A percentile compares a stretch with the other conserved stretches of the same genome.
These are phyloP conservation scores for Brassica balearica DNA, from an alignment of 441 rosid species.

Conservation along the genomic window DNA sequence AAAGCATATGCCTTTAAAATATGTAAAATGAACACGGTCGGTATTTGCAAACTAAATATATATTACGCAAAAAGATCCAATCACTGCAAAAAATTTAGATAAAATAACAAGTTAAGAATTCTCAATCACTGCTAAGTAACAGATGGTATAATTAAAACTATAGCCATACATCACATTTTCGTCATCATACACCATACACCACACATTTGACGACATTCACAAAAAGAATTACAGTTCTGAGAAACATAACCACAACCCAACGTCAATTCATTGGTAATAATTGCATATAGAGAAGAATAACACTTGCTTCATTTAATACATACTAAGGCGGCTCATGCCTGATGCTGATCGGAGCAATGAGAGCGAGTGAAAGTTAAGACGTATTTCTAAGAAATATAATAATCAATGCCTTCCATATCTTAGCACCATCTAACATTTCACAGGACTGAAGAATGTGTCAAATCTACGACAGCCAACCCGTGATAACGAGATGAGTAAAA, in stretches of 20 bases:
- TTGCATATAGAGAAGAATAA: slow-evolving; percentile 9
- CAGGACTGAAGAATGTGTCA: slow-evolving; percentile 10
- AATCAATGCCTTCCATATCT: slow-evolving; percentile 15
- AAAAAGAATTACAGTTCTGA: slow-evolving; percentile 13
- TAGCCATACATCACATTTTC: slow-evolving; percentile 16
- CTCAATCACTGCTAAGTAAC: slow-evolving; percentile 22
- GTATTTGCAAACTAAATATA: slow-evolving; percentile 20
- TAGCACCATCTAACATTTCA: slow-evolving; percentile 30
- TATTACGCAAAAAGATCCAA: neutral
- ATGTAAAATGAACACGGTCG: neutral
- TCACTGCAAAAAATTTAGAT: neutral
- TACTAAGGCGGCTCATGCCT: slow-evolving; percentile 27
- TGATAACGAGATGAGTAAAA: slow-evolving; percentile 10
- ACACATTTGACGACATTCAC: slow-evolving; percentile 16
- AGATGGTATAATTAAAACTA: slow-evolving; percentile 3
- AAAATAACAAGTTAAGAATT: slow-evolving; percentile 7
- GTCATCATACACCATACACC: slow-evolving; percentile 28
- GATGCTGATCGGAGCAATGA: slow-evolving; percentile 11
- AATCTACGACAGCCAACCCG: slow-evolving; percentile 10
- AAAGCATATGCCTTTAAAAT: slow-evolving; percentile 19
- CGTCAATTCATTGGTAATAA: neutral
- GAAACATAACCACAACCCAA: slow-evolving; percentile 16
- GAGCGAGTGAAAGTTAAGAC: neutral
- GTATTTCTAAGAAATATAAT: slow-evolving; percentile 1
- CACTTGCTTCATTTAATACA: slow-evolving; percentile 20